These are phyloP conservation scores for Protomyces arabidopsidicola DNA, from an alignment of 1,139 yeast genomes.

Conservation along the genomic window DNA sequence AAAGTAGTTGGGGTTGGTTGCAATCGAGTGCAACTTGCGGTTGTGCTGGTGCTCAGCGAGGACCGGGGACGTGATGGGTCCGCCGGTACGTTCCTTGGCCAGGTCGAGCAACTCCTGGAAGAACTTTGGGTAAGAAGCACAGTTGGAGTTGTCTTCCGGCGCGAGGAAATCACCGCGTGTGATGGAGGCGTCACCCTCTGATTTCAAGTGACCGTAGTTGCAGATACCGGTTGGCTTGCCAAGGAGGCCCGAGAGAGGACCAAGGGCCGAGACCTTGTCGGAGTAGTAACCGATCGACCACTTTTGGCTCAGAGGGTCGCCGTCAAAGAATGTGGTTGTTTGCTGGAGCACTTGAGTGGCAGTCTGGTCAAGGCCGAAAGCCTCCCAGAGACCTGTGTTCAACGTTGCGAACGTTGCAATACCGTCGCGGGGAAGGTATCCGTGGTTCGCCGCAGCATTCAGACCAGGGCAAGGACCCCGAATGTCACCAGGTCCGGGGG, in stretches of 20 bases:
- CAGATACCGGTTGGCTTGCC: neutral
- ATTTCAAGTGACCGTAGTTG: neutral
- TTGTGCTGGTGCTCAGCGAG: conserved; percentile 11
- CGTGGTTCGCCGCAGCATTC: conserved; percentile 2
- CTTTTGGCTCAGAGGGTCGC: neutral
- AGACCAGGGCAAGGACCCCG: conserved; percentile 3
- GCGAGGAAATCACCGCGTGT: conserved; percentile 1
- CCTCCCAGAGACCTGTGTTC: conserved; percentile 7
- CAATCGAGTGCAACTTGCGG: conserved; percentile 1
- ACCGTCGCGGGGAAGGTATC: conserved; percentile 1
- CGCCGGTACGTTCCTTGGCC: conserved; percentile 3
- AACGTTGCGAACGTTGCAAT: neutral
- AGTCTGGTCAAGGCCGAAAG: conserved; percentile 4
- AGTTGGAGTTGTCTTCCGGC: conserved; percentile 2
- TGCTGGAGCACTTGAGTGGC: conserved; percentile 1
- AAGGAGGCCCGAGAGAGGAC: neutral
- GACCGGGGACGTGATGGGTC: conserved; percentile 1
- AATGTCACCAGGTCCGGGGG: neutral
- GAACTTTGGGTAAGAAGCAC: neutral
- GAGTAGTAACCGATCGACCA: conserved; percentile 2
- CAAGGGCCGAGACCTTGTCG: neutral
- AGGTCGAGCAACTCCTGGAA: conserved; percentile 4
- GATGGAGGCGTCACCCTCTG: conserved; percentile 4
- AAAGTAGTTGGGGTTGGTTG: conserved; percentile 3
- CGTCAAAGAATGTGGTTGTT: conserved; percentile 2